A percentile compares a stretch with the other conserved stretches of the same genome.
phyloP scores from a whole-genome alignment of 495 filamentous ascomycete genomes.

The Neurospora hispaniola region DNA sequence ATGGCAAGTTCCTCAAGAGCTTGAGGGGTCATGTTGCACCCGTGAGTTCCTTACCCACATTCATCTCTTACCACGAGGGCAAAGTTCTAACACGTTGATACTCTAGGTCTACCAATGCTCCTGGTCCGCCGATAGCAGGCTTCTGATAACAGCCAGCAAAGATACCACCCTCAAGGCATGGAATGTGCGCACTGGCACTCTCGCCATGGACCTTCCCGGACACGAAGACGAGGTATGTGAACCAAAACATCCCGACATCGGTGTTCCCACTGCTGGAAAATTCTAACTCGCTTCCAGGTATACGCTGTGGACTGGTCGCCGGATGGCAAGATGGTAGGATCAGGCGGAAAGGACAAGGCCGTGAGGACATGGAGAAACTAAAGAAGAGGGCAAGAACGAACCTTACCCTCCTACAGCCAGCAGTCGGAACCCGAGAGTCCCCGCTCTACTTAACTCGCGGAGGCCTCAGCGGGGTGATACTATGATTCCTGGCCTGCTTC shows the following conservation, averaged over 20 bases:
- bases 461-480: not conserved
- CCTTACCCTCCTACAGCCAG: slow-evolving; percentile 12
- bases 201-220: slow-evolving; percentile 77
- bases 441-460: not conserved
- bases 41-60: slow-evolving; percentile 2
- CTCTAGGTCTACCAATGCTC: slow-evolving; percentile 67
- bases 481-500: not conserved
- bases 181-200: slow-evolving; percentile 75
- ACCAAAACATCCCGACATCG: not conserved
- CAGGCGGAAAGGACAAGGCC: slow-evolving; percentile 88
- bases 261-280: not conserved
- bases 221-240: slow-evolving; percentile 92
- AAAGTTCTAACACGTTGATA: not conserved
- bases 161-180: slow-evolving; percentile 94
- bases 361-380: slow-evolving; percentile 70
- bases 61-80: too few species aligned
- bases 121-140: slow-evolving; percentile 79
- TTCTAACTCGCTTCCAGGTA: slow-evolving; percentile 18
- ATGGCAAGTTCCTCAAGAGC: slow-evolving; percentile 71
- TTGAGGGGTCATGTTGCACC: slow-evolving; percentile 87
- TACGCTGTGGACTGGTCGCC: slow-evolving; percentile 50
- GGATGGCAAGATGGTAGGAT: slow-evolving; percentile 30
- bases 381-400: slow-evolving; percentile 8
- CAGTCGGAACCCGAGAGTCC: not conserved
- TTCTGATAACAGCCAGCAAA: slow-evolving; percentile 77